Conservation (phyloP, 768 basidiomycete genomes). For the Strobilomyces dryophilus region DNA sequence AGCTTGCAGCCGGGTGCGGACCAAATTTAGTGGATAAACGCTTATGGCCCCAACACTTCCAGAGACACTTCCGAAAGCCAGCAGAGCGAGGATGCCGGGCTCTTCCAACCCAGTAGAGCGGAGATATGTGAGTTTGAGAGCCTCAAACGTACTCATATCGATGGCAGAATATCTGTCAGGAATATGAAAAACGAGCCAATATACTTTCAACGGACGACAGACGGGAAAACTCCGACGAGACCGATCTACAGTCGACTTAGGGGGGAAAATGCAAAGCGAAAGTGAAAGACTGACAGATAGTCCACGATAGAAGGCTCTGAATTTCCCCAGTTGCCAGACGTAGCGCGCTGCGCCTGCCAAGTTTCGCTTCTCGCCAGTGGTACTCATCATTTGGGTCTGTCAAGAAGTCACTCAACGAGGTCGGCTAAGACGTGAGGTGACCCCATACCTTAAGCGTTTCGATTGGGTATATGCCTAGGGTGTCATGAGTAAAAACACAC, state of each 20-base stretch:
- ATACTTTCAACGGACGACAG: constrained; percentile 24
- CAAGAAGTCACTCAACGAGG: constrained; percentile 3
- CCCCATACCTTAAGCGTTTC: constrained; percentile 83
- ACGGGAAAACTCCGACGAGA: constrained; percentile 95
- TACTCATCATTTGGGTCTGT: constrained; percentile 96
- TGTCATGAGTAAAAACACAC: constrained; percentile 13
- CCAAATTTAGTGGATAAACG: constrained; percentile 89
- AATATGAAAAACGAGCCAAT: constrained; percentile 2
- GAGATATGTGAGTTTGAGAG: constrained; percentile 86
- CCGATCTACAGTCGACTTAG: constrained; percentile 62
- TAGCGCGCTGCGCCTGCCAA: constrained; percentile 60
- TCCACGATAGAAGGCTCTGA: constrained; percentile 88
- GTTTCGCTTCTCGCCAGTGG: constrained; percentile 56
- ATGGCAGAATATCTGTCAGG: constrained; percentile 78
- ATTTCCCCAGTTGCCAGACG: constrained; percentile 75
- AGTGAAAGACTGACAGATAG: constrained; percentile 62
- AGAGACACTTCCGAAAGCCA: constrained; percentile 90
- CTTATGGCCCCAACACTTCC: constrained; percentile 92
- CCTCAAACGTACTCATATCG: constrained; percentile 97
- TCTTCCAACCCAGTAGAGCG: constrained; percentile 86
- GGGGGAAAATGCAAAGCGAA: constrained; percentile 7
- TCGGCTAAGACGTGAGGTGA: neutral
- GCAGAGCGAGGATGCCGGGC: constrained; percentile 79
- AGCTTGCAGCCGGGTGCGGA: constrained; percentile 93
- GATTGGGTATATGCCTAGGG: constrained; percentile 87